Conservation (phyloP, 495 filamentous ascomycete genomes). For the Bacidia gigantensis region DNA sequence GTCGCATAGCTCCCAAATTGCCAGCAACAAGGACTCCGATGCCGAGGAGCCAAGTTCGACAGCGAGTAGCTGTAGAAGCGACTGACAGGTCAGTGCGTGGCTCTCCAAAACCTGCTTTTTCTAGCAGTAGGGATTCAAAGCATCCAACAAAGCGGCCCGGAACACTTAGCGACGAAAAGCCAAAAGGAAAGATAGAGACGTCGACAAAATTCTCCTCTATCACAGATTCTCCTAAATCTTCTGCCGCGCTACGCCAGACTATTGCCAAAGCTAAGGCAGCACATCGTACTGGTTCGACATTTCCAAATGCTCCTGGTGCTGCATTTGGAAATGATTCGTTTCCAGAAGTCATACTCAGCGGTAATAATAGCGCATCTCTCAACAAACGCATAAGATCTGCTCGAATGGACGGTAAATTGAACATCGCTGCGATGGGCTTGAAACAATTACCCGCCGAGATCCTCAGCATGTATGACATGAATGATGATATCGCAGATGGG, state of each 20-base stretch:
- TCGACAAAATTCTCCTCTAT: neutral
- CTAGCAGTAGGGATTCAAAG: too few relatives aligned
- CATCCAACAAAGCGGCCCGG: too few relatives aligned
- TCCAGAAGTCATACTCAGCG: conserved; percentile 9
- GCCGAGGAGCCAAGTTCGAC: too few relatives aligned
- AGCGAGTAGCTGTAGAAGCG: too few relatives aligned
- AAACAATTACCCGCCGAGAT: conserved; percentile 72
- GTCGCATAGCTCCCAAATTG: neutral
- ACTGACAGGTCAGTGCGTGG: too few relatives aligned
- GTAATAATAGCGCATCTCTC: conserved; percentile 43
- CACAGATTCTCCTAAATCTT: conserved; percentile 44
- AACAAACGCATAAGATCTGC: conserved; percentile 63
- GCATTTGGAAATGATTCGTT: neutral
- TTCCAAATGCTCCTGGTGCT: conserved; percentile 7
- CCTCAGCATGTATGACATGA: conserved; percentile 66
- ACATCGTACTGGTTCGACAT: conserved; percentile 33
- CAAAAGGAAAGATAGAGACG: neutral
- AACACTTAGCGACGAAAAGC: too few relatives aligned
- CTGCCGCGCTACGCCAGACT: conserved; percentile 68
- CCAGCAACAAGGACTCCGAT: neutral
- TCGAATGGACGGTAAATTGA: conserved; percentile 67
- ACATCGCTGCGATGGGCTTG: conserved; percentile 76
- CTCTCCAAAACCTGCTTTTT: too few relatives aligned
- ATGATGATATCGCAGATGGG: conserved; percentile 41
- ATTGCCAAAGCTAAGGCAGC: conserved; percentile 92